These are phyloP conservation scores for Diaporthe ilicicola DNA, from an alignment of 2,329 filamentous ascomycete species.

Conservation along the genomic window DNA sequence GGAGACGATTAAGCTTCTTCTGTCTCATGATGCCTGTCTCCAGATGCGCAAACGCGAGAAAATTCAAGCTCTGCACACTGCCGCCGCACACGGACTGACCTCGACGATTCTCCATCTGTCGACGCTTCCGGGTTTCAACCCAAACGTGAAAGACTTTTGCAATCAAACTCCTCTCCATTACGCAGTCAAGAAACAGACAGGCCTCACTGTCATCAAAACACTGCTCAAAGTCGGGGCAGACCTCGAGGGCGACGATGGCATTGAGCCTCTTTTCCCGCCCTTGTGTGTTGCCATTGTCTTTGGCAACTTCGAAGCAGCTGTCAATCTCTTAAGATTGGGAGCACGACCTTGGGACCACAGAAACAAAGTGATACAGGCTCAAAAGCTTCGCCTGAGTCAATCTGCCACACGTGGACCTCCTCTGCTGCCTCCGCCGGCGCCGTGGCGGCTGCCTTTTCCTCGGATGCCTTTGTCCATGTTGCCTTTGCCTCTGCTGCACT, in stretches of 20 bases:
- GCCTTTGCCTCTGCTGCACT: too few relatives aligned
- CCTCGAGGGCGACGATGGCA: not conserved
- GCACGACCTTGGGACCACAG: not conserved
- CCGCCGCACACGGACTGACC: not conserved
- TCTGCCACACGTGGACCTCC: too few relatives aligned
- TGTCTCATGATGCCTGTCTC: not conserved
- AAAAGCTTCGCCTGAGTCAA: too few relatives aligned
- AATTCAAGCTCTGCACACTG: not conserved
- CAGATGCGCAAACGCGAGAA: not conserved
- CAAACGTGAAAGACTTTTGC: not conserved
- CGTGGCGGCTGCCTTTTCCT: too few relatives aligned
- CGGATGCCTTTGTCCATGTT: too few relatives aligned
- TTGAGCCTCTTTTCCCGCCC: not conserved
- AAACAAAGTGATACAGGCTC: too few relatives aligned
- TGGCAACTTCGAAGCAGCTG: not conserved
- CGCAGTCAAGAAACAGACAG: not conserved
- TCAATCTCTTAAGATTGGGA: not conserved
- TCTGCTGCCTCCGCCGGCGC: too few relatives aligned
- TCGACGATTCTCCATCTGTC: not conserved
- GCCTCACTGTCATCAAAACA: not conserved
- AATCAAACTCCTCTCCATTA: not conserved
- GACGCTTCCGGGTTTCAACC: not conserved
- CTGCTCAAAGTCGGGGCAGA: not conserved
- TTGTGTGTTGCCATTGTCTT: not conserved
- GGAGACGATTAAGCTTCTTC: not conserved